phyloP scores from a whole-genome alignment of 1,284 basidiomycete species.

The Pascua guehoae region DNA sequence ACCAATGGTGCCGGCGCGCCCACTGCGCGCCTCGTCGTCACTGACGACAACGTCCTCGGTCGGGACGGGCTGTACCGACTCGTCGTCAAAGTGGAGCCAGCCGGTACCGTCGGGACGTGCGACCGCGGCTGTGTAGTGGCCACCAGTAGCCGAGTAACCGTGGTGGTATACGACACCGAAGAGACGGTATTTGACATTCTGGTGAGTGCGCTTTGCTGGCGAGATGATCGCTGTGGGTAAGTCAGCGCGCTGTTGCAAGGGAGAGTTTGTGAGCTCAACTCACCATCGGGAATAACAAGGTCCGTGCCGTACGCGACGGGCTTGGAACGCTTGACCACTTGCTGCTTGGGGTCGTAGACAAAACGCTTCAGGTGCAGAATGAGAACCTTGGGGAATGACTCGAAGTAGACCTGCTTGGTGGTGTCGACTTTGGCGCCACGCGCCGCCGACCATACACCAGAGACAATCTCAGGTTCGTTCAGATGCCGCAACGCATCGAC shows the following conservation, averaged over 20 bases:
- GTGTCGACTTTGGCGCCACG: conserved; percentile 69
- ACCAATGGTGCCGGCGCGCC: conserved; percentile 55
- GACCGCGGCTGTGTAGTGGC: conserved; percentile 93
- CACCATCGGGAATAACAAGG: conserved; percentile 68
- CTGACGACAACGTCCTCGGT: conserved; percentile 71
- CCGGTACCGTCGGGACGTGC: conserved; percentile 62
- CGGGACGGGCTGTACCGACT: conserved; percentile 73
- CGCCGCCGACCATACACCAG: conserved; percentile 61
- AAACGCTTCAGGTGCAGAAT: conserved; percentile 93
- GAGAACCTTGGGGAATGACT: conserved; percentile 77
- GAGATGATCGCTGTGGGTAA: conserved; percentile 59
- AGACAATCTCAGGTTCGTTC: conserved; percentile 75
- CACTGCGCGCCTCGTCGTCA: conserved; percentile 49
- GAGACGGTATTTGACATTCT: conserved; percentile 67
- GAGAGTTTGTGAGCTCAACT: conserved; percentile 25
- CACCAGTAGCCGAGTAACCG: conserved; percentile 81
- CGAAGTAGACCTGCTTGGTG: conserved; percentile 82
- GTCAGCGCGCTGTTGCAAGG: neutral
- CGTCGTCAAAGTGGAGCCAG: conserved; percentile 95
- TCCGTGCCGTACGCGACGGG: conserved; percentile 73
- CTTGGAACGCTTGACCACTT: conserved; percentile 79
- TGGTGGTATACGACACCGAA: conserved; percentile 96
- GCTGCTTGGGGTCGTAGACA: conserved; percentile 66
- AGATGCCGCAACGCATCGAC: conserved; percentile 78
- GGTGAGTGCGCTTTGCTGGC: conserved; percentile 54